Base-by-base conservation (phyloP, 2,329 filamentous ascomycete genomes). In the Sclerotinia borealis region DNA sequence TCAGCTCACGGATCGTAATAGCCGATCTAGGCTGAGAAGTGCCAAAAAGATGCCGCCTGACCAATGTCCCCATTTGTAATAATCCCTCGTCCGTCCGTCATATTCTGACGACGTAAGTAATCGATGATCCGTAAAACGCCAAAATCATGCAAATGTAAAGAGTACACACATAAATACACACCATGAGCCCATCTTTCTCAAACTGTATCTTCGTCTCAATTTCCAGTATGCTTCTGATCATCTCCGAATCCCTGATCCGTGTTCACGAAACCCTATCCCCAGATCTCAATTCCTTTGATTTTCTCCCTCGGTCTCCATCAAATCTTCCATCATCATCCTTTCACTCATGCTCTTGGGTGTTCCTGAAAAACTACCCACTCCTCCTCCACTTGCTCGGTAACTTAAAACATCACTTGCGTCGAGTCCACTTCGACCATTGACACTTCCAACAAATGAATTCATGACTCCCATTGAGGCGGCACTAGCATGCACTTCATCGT, bases 371-470 rank as follows among this genome's bases (percentile, higher is more conserved):
- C 67, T 71, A 10, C 66, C 68, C 7, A 64, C 54, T 19, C 68
- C 54, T 19, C 68, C 68, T 22, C 64, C 65, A 62, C 68, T 70
- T 6, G 64, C 65, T 11, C 69, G 47, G 59, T 68, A 72, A 56
- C 68, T 72, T 41, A 66, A 51, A 1, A 64, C 37, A 63, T 72
- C 69, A 59, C 67, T 69, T 45, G 68, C 72, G 58, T 74, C 72
- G 3, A 74, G 19, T 19, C 72, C 73, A 49, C 64, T 72, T 13
- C 66, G 64, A 4, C 70, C 73, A 61, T 72, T 62, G 17, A 84
- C 71, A 50, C 81, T 81, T 1, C 82, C 83, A 10, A 84, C 80
- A 70, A 84, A 83, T 27, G 77, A 78, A 65, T 76, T 78, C 52
- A 84, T 73, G 22, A 80, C 76, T 43, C 81, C 81, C 58, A 83